Base-by-base conservation (phyloP, 2,329 filamentous ascomycete species). In the Cladosporium austrohemisphaericum region DNA sequence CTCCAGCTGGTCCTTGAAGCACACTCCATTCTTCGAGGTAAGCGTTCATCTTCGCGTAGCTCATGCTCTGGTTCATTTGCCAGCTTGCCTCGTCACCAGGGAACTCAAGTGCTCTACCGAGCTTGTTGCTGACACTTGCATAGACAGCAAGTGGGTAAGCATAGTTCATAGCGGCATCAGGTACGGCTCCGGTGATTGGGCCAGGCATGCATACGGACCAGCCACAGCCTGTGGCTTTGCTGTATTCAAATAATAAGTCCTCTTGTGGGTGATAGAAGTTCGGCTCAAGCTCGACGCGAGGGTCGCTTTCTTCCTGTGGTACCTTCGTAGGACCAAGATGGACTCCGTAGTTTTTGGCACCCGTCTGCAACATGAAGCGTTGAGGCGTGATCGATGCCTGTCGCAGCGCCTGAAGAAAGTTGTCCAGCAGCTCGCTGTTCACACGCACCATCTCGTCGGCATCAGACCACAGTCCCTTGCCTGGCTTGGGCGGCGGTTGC, bases 251-350 rank as follows among this genome's bases (percentile, higher is more conserved):
- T 3, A 80, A 64, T 3, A 66, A 61, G 52, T 79, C 75, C 64
- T 80, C 76, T 60, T 80, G 76, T 0, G 68, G 59, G 54, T 78
- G 79, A 67, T 79, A 80, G 60, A 80, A 80, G 60, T 79, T 79
- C 0, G 71, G 69, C 52, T 74, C 71, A 0, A 75, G 63, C 0
- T 26, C 58, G 49, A 37, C 75, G 58, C 41, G 72, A 2, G 73
- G 70, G 52, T 76, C 73, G 7, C 65, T 65, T 58, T 80, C 76
- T 50, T 73, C 68, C 40, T 72, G 69, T 0, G 76, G 76, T 3
- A 67, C 58, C 3, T 65, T 62, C 0, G 67, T 60, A 0, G 73
- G 73, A 2, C 76, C 76, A 9, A 76, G 65, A 52, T 79, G 75
- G 3, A 75, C 57, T 11, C 62, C 61, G 61, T 79, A 79, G 56